Evolutionary conservation across 495 filamentous ascomycete genomes (phyloP).

Genomic region (Cryomyces antarcticus): DNA sequence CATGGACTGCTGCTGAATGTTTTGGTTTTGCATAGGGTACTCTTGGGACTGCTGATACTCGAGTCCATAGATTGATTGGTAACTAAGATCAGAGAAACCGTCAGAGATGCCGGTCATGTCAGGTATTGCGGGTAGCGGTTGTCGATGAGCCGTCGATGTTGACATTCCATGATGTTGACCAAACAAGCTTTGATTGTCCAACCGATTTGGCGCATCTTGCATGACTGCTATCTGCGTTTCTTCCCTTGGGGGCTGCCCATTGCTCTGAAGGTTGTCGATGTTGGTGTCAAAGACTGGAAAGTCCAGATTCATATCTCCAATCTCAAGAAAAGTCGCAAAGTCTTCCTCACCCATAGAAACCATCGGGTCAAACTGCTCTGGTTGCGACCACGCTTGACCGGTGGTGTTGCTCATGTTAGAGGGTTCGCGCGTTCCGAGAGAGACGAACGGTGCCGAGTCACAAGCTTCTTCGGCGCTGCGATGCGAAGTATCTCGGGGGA

Average conservation of each 20-base stretch:
- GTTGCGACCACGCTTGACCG: background rate
- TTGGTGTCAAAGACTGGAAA: slow-evolving; percentile 9
- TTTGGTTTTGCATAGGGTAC: slow-evolving; percentile 2
- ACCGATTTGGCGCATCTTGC: background rate
- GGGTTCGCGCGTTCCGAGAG: too few relatives aligned
- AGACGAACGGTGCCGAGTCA: too few relatives aligned
- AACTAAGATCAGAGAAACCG: background rate
- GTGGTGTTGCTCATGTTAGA: too few relatives aligned
- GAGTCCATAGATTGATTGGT: background rate
- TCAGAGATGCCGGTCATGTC: too few relatives aligned
- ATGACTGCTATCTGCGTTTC: background rate
- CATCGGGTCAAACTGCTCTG: slow-evolving; percentile 7
- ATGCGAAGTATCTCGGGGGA: too few relatives aligned
- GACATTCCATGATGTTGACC: background rate
- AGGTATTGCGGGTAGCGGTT: background rate
- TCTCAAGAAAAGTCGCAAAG: slow-evolving; percentile 11
- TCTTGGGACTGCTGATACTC: background rate
- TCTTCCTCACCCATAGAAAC: slow-evolving; percentile 8
- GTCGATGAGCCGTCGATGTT: background rate
- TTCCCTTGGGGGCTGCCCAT: slow-evolving; percentile 11
- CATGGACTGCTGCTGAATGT: slow-evolving; percentile 32
- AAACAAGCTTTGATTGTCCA: background rate
- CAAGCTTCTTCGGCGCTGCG: too few relatives aligned
- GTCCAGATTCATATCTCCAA: slow-evolving; percentile 13
- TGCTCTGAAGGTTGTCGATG: slow-evolving; percentile 1